Evolutionary conservation across 2,329 filamentous ascomycete species (phyloP).

Genomic region (Paecilomyces formosus): DNA sequence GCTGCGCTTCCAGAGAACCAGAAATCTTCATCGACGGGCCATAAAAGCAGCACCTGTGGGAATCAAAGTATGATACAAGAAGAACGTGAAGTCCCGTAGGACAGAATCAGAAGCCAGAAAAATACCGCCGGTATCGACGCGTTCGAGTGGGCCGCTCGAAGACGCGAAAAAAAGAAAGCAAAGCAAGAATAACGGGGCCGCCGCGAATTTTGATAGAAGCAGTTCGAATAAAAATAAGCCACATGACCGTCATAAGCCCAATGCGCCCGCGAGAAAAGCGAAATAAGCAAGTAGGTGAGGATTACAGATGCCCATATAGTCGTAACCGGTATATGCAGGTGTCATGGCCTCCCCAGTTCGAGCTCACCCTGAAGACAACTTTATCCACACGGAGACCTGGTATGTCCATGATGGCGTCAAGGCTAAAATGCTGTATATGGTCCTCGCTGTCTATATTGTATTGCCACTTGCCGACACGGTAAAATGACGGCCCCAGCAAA

Average conservation of each 20-base stretch:
- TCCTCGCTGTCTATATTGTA: conserved; percentile 29
- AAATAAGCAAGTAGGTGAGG: background rate
- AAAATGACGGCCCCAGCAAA: conserved; percentile 28
- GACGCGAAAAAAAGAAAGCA: background rate
- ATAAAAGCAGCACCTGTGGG: background rate
- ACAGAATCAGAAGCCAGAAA: background rate
- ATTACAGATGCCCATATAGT: conserved; percentile 30
- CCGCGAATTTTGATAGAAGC: background rate
- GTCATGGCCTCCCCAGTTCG: conserved; percentile 36
- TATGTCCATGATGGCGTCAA: conserved; percentile 31
- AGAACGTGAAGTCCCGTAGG: background rate
- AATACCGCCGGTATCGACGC: background rate
- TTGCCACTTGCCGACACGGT: conserved; percentile 31
- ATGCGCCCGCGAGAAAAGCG: background rate
- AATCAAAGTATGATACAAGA: background rate
- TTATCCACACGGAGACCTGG: conserved; percentile 27
- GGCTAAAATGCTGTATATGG: conserved; percentile 31
- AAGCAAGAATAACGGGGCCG: background rate
- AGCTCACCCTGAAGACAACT: conserved; percentile 34
- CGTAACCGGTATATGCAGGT: conserved; percentile 42
- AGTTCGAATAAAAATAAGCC: background rate
- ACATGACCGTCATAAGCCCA: background rate
- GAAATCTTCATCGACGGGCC: background rate
- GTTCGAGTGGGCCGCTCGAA: background rate
- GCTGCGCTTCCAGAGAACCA: background rate